Evolutionary conservation across 805 yeast genomes (phyloP).

Genomic region (Suhomyces kilbournensis): DNA sequence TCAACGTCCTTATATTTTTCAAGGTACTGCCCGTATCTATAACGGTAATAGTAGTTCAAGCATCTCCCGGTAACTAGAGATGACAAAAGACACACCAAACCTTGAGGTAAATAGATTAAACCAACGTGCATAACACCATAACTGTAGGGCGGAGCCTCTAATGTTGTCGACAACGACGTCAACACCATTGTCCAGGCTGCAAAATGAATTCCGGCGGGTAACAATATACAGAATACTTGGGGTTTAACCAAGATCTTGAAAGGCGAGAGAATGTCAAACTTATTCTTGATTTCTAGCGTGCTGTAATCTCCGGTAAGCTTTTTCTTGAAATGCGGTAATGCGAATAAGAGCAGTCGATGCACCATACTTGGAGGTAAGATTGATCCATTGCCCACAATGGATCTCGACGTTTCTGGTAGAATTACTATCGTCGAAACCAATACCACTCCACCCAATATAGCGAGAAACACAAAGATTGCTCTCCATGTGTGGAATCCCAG

Average conservation of each 20-base stretch:
- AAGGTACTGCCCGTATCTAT: conserved; percentile 18
- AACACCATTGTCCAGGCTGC: conserved; percentile 68
- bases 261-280: conserved; percentile 20
- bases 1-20: conserved; percentile 18
- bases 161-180: conserved; percentile 60
- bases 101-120: conserved; percentile 70
- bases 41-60: conserved; percentile 50
- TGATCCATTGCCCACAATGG: conserved; percentile 75
- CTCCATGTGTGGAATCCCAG: conserved; percentile 53
- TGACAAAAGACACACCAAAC: conserved; percentile 60
- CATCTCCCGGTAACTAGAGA: conserved; percentile 57
- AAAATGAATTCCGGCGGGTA: conserved; percentile 62
- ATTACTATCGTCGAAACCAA: conserved; percentile 16
- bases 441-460: conserved; percentile 57
- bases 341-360: conserved; percentile 46
- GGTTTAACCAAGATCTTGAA: conserved; percentile 41
- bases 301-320: conserved; percentile 9
- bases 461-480: conserved; percentile 72
- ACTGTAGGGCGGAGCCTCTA: conserved; percentile 46
- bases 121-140: conserved; percentile 62
- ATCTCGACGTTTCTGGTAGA: conserved; percentile 75
- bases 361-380: conserved; percentile 44
- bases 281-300: conserved; percentile 6
- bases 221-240: conserved; percentile 46
- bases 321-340: conserved; percentile 10